Base-by-base conservation (phyloP, 225 moss, liverwort and hornwort genomes). In the Rhytidiadelphus loreus region DNA sequence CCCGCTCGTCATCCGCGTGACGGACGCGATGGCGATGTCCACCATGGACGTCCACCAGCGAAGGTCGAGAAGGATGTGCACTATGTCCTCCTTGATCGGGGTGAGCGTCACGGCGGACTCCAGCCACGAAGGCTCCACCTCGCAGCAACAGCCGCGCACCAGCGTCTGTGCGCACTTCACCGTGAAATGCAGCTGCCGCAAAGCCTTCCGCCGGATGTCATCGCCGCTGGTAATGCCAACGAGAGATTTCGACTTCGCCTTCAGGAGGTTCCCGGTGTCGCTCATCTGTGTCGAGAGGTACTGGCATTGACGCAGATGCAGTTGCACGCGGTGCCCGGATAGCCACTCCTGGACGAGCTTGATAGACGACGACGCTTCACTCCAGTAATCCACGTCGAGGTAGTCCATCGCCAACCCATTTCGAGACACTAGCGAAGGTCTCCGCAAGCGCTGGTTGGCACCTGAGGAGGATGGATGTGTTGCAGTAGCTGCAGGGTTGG, bases 151-250 rank as follows among this genome's bases (percentile, higher is more conserved):
- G 17, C 58, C 20, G 6, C 60, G 82, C 83, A 92, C 41, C 68
- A 92, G 75, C 20, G 33, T 88, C 74, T 92, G 88, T 18, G 75
- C 92, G 22, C 91, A 80, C 89, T 91, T 92, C 80, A 89, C 82
- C n/a, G 87, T 28, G 39, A 83, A 90, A 79, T 80, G 44, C 52
- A 92, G 65, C 50, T 86, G 82, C 84, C 86, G 83, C 13, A 91
- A 75, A 4, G 89, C 92, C 48, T 71, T 88, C 25, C 87, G 91
- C 15, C 87, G 87, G 70, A 82, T 76, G 85, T 89, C 92, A 7
- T 85, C 56, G 18, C 12, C 39, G 30, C 19, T 11, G 22, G 9
- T 13, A 30, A 89, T 44, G 24, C 12, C 63, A 58, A 15, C 60
- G 17, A 92, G 73, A 17, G 17, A 43, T 0, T 19, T 16, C 17